Evolutionary conservation across 1,284 basidiomycete species (phyloP).

Genomic region (Ceratobasidium theobromae): DNA sequence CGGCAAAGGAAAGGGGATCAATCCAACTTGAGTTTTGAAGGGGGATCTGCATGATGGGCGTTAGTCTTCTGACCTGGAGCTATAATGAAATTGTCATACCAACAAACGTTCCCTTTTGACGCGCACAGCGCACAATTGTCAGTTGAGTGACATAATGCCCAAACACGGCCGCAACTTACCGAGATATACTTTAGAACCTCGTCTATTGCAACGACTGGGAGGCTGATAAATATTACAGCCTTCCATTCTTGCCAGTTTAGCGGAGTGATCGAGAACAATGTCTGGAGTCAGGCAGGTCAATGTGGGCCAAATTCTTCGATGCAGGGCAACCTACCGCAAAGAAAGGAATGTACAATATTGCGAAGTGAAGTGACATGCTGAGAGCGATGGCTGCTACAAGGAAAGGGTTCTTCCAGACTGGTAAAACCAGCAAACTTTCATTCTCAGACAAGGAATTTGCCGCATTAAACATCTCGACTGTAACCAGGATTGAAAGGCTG

Average conservation of each 20-base stretch:
- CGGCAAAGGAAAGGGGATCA: background rate
- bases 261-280: conserved; percentile 89
- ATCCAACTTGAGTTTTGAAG: conserved; percentile 29
- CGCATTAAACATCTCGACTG: conserved; percentile 99
- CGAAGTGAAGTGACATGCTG: conserved; percentile 89
- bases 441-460: conserved; percentile 99
- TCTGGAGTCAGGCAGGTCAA: conserved; percentile 46
- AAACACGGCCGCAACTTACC: conserved; percentile 48
- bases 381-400: conserved; percentile 85
- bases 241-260: conserved; percentile 93
- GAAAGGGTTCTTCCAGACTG: conserved; percentile 92
- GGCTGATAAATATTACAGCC: conserved; percentile 87
- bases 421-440: conserved; percentile 85
- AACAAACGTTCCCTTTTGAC: conserved; percentile 21
- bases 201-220: conserved; percentile 88
- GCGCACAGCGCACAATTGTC: background rate
- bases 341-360: conserved; percentile 94
- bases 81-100: conserved; percentile 1
- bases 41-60: conserved; percentile 10
- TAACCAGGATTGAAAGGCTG: conserved; percentile 91
- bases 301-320: conserved; percentile 17
- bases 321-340: conserved; percentile 71
- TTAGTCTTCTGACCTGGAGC: background rate
- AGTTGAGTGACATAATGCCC: conserved; percentile 2
- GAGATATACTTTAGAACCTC: conserved; percentile 87